These are phyloP conservation scores for Termitomyces sp. DNA, from an alignment of 768 basidiomycete species.

Conservation along the genomic window DNA sequence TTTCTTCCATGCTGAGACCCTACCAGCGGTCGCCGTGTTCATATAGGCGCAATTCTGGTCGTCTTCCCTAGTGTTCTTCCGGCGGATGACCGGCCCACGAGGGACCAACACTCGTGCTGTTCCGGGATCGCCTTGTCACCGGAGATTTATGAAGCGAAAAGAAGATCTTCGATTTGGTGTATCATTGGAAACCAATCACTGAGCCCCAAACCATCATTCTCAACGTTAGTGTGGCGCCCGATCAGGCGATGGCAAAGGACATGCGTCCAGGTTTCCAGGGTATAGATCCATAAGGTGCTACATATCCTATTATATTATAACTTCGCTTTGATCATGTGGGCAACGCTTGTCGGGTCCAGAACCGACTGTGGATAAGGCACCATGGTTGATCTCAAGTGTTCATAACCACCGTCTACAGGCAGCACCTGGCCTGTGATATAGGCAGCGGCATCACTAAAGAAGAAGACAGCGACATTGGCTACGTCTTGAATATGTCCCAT, in stretches of 20 bases:
- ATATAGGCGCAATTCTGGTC: background rate
- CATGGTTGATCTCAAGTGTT: conserved; percentile 42
- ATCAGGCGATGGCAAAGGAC: background rate
- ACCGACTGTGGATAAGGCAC: conserved; percentile 63
- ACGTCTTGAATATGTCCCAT: conserved; percentile 56
- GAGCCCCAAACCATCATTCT: background rate
- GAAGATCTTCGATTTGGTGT: background rate
- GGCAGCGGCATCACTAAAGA: conserved; percentile 77
- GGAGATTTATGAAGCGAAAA: background rate
- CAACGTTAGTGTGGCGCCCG: background rate
- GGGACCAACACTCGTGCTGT: background rate
- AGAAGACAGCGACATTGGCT: conserved; percentile 68
- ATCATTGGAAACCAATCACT: background rate
- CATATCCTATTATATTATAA: conserved; percentile 18
- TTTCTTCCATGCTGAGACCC: background rate
- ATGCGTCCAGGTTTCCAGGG: background rate
- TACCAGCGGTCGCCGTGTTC: background rate
- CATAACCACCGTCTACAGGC: conserved; percentile 60
- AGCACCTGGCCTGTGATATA: conserved; percentile 77
- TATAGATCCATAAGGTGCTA: conserved; percentile 2
- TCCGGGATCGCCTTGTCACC: background rate
- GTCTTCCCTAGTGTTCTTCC: background rate
- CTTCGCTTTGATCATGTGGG: conserved; percentile 46
- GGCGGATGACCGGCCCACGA: background rate
- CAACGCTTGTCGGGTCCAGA: conserved; percentile 51